Evolutionary conservation across 495 filamentous ascomycete genomes (phyloP).

Genomic region (Aspergillus steynii): DNA sequence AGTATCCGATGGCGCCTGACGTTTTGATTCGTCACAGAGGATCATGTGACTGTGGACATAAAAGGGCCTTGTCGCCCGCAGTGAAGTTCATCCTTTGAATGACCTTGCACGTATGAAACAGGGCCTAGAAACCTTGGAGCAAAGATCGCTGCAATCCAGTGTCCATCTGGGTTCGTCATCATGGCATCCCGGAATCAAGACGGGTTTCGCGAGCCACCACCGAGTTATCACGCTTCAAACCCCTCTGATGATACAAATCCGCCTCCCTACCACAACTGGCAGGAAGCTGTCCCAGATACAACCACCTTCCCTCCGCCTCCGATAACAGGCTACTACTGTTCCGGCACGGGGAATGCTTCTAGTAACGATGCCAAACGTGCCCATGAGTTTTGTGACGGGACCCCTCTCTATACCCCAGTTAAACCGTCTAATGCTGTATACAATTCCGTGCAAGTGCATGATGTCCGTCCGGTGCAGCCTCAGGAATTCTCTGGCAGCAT

Average conservation of each 20-base stretch:
- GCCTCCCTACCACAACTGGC: constrained; percentile 77
- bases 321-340: constrained; percentile 62
- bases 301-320: constrained; percentile 82
- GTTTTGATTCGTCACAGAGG: not conserved
- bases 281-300: constrained; percentile 74
- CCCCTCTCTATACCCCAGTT: constrained; percentile 63
- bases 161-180: not conserved
- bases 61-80: not conserved
- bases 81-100: not conserved
- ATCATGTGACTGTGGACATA: not conserved
- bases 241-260: constrained; percentile 34
- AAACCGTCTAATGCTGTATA: constrained; percentile 42
- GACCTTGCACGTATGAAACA: not conserved
- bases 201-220: constrained; percentile 28
- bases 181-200: constrained; percentile 5
- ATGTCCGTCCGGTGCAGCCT: constrained; percentile 47
- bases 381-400: constrained; percentile 64
- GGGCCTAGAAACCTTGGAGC: not conserved
- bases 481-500: constrained; percentile 50
- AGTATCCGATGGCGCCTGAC: too few species aligned
- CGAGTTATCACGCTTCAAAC: constrained; percentile 32
- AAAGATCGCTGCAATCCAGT: not conserved
- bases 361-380: constrained; percentile 68
- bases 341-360: constrained; percentile 74
- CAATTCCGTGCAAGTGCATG: constrained; percentile 39